Base-by-base conservation (phyloP, 2,329 filamentous ascomycete genomes). In the Cladosporium phlei region DNA sequence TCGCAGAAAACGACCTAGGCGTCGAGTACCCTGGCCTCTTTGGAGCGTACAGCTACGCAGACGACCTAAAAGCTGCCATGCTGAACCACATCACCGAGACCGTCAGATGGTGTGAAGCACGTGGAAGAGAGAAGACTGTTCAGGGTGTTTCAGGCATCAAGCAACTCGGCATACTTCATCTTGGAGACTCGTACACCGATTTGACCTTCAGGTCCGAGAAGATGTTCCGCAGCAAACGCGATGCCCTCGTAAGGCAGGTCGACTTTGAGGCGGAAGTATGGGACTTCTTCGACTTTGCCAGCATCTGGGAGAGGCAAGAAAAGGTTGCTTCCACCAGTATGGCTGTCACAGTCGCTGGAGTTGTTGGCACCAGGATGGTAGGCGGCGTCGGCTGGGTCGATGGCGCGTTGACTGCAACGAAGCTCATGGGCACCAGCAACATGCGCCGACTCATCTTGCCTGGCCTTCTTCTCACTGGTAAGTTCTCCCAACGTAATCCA, bases 321-420 rank as follows among this genome's bases (percentile, higher is more conserved):
- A 98, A 97, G 75, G 77, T 94, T 47, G 90, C 91, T 5, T 88
- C 91, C 29, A 94, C 90, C 3, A 86, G 93, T 53, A 90, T 98
- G 85, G 93, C 91, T 5, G 76, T 98, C 61, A 98, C 93, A 1
- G 79, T 95, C 27, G 86, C 86, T 8, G 90, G 88, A 47, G 88
- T 95, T 2, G 74, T 97, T 4, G 88, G 91, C 47, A 80, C 85
- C 38, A 79, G 88, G 38, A 76, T 93, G 60, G 72, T 98, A 29
- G 88, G 90, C 50, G 86, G 89, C 52, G 82, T 86, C 56, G 83
- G 86, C 40, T 97, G 91, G 89, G 72, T 96, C 56, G 91, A 97
- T 63, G 87, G 91, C 53, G 85, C 86, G 2, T 67, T 96, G 43
- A 86, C 85, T 52, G 87, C 85, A 6, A 83, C 80, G n/a, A 88